Evolutionary conservation across 441 rosid genomes (phyloP).

Genomic region (Euphorbia schlechtendalii): DNA sequence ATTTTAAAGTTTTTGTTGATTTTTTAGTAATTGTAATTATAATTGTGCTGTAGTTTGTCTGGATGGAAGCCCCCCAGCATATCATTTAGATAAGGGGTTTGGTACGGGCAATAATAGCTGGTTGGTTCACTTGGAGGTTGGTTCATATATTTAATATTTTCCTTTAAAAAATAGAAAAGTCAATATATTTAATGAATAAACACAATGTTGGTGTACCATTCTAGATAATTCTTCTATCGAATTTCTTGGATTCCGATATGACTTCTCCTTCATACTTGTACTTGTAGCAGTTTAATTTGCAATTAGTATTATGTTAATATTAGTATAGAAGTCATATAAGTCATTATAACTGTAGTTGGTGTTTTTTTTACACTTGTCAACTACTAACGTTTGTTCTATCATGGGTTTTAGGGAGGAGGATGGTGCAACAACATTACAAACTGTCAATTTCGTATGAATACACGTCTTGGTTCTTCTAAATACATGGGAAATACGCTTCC

Average conservation of each 20-base stretch:
- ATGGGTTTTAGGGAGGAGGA: no score
- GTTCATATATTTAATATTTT: slow-evolving; percentile 11
- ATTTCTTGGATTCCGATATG: no score
- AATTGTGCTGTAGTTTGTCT: slow-evolving; percentile 40
- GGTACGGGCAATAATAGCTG: slow-evolving; percentile 47
- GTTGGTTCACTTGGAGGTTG: slow-evolving; percentile 51
- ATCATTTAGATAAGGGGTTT: no score
- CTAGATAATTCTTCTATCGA: no score
- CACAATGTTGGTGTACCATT: no score
- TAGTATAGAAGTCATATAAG: background rate
- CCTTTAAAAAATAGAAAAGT: background rate
- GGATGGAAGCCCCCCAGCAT: slow-evolving; percentile 61
- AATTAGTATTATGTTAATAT: no score
- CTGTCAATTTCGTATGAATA: slow-evolving; percentile 43
- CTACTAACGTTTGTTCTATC: background rate
- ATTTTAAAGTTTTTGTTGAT: background rate
- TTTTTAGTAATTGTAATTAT: slow-evolving; percentile 3
- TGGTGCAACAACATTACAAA: slow-evolving; percentile 54
- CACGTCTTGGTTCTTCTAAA: slow-evolving; percentile 58
- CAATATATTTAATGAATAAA: no score
- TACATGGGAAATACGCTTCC: slow-evolving; percentile 43
- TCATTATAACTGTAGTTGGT: no score
- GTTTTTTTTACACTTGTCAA: background rate
- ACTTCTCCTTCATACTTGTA: no score
- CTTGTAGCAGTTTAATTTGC: no score